A percentile compares a stretch with the other conserved stretches of the same genome.
Evolutionary conservation across 2,329 filamentous ascomycete genomes (phyloP).

Genomic region (Penicillium sp.): DNA sequence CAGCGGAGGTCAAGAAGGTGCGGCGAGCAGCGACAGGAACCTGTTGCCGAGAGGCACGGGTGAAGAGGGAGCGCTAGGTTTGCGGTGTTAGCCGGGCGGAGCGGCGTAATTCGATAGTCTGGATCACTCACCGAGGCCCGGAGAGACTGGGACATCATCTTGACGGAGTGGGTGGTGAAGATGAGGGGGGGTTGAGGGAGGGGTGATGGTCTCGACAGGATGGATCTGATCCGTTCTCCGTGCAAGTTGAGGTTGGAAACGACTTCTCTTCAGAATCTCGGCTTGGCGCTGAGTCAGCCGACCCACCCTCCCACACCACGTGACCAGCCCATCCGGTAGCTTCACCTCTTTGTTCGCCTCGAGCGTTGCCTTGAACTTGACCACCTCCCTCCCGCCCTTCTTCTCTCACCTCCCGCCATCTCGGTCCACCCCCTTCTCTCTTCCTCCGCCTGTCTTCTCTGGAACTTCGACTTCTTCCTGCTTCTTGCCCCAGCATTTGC

Average conservation of each 20-base stretch:
- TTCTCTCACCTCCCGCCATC: constrained; percentile 21
- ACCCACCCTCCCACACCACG: constrained; percentile 9
- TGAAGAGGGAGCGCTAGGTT: constrained; percentile 62
- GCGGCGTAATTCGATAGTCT: constrained; percentile 5
- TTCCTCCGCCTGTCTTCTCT: constrained; percentile 34
- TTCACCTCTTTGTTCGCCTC: constrained; percentile 14
- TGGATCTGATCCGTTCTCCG: constrained; percentile 33
- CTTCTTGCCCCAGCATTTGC: constrained; percentile 28
- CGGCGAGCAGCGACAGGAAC: constrained; percentile 60
- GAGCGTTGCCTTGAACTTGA: constrained; percentile 18
- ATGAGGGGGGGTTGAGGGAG: constrained; percentile 32
- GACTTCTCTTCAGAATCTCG: constrained; percentile 33
- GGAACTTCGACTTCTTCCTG: constrained; percentile 32
- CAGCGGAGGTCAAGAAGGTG: constrained; percentile 65
- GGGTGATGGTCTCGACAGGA: constrained; percentile 29
- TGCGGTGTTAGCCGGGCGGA: constrained; percentile 19
- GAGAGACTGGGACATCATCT: constrained; percentile 65
- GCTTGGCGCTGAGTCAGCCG: constrained; percentile 31
- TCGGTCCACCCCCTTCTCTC: constrained; percentile 21
- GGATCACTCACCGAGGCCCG: constrained; percentile 59
- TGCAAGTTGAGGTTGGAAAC: constrained; percentile 32
- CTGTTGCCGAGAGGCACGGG: constrained; percentile 63
- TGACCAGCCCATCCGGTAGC: constrained; percentile 17
- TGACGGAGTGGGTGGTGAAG: constrained; percentile 35
- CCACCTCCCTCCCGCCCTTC: constrained; percentile 18